Evolutionary conservation across 768 basidiomycete species (phyloP).

Genomic region (Terana coerulea): DNA sequence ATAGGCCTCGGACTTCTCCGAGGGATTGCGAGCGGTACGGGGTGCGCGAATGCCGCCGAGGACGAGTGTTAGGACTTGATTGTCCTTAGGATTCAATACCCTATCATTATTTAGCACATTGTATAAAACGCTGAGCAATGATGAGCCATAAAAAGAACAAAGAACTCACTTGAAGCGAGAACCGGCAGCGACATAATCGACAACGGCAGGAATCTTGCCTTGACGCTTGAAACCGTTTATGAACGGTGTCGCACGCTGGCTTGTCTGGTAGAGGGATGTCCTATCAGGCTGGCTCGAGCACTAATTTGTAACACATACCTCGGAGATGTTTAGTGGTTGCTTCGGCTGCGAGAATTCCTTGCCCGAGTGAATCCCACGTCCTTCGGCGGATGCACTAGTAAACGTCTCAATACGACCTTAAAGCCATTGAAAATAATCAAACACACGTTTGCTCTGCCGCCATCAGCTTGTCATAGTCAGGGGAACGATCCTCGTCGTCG

Average conservation of each 20-base stretch:
- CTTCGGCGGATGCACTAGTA: slow-evolving; percentile 69
- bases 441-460: slow-evolving; percentile 88
- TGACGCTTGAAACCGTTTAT: slow-evolving; percentile 88
- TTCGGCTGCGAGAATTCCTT: slow-evolving; percentile 82
- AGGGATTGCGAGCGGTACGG: slow-evolving; percentile 73
- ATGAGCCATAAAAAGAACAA: not conserved
- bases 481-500: slow-evolving; percentile 94
- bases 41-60: slow-evolving; percentile 91
- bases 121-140: not conserved
- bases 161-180: slow-evolving; percentile 94
- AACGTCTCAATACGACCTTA: slow-evolving; percentile 8
- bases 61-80: slow-evolving; percentile 90
- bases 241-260: slow-evolving; percentile 78
- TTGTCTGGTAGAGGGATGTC: slow-evolving; percentile 40
- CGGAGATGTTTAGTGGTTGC: slow-evolving; percentile 87
- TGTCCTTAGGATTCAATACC: slow-evolving; percentile 84
- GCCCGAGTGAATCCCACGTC: slow-evolving; percentile 85
- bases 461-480: slow-evolving; percentile 95
- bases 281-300: not conserved
- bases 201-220: slow-evolving; percentile 78
- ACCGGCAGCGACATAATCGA: slow-evolving; percentile 92
- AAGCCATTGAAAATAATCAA: not conserved
- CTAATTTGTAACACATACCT: slow-evolving; percentile 44
- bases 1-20: slow-evolving; percentile 88
- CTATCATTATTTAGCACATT: slow-evolving; percentile 35